phyloP scores from a whole-genome alignment of 2,329 filamentous ascomycete genomes.

The Alternaria novae-zelandiae region DNA sequence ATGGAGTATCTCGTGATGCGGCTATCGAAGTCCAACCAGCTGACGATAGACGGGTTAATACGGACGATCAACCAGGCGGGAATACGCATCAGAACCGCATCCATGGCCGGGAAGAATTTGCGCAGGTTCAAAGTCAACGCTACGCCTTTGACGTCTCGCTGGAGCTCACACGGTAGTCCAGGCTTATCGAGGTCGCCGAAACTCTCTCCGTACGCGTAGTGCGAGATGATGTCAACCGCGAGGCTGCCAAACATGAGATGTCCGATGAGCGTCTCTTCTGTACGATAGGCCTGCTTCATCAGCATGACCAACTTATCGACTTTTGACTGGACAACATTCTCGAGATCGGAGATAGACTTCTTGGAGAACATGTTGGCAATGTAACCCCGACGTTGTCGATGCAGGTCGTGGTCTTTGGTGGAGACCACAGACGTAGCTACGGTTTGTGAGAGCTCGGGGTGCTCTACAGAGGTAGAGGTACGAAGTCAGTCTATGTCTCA shows the following conservation, averaged over 20 bases:
- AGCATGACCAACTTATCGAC: constrained; percentile 7
- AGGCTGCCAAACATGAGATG: constrained; percentile 11
- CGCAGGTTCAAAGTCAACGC: not conserved
- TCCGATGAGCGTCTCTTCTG: not conserved
- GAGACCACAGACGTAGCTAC: not conserved
- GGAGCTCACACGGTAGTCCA: constrained; percentile 5
- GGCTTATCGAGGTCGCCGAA: constrained; percentile 6
- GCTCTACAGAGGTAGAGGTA: not conserved
- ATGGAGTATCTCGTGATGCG: not conserved
- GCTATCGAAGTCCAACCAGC: not conserved
- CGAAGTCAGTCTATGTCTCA: not conserved
- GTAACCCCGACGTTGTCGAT: constrained; percentile 28
- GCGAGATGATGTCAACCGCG: constrained; percentile 12
- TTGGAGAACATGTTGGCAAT: constrained; percentile 37
- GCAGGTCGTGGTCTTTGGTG: constrained; percentile 26
- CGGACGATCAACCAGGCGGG: not conserved
- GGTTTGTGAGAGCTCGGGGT: not conserved
- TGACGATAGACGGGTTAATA: not conserved
- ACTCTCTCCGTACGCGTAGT: constrained; percentile 9
- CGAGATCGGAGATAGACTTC: constrained; percentile 19
- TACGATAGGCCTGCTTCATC: constrained; percentile 1
- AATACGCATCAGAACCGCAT: not conserved
- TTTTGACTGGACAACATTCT: constrained; percentile 24
- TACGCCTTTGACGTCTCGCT: not conserved
- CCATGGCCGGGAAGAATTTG: not conserved